Evolutionary conservation across 2,329 filamentous ascomycete genomes (phyloP).

Genomic region (Curvularia sp.): DNA sequence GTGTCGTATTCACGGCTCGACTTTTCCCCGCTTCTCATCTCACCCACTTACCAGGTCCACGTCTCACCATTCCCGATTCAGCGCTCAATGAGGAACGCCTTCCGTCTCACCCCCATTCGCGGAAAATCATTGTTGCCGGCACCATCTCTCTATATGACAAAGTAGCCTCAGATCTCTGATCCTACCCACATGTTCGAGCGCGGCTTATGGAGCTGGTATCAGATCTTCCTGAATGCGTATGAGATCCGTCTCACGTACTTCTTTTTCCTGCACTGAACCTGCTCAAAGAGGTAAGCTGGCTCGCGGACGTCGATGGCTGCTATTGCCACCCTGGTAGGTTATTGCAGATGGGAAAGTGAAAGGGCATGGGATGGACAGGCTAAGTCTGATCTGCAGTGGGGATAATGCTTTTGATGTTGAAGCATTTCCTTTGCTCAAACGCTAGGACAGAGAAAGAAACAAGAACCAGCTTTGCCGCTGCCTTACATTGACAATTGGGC

Average conservation of each 20-base stretch:
- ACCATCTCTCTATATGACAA: neutral
- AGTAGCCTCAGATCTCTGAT: constrained; percentile 9
- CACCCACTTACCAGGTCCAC: constrained; percentile 5
- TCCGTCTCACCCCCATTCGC: constrained; percentile 17
- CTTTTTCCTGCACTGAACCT: constrained; percentile 14
- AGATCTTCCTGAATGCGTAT: constrained; percentile 16
- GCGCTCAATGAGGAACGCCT: neutral
- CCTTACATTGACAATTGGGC: neutral
- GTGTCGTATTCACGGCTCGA: neutral
- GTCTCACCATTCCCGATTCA: constrained; percentile 17
- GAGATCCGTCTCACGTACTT: constrained; percentile 15
- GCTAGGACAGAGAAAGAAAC: neutral
- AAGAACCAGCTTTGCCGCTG: no score
- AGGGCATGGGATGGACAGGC: constrained; percentile 5
- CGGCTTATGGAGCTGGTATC: constrained; percentile 13
- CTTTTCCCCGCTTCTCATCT: constrained; percentile 1
- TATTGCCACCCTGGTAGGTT: constrained; percentile 32
- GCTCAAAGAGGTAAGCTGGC: constrained; percentile 21
- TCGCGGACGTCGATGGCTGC: constrained; percentile 25
- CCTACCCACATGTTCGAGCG: constrained; percentile 5
- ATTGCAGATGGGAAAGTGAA: constrained; percentile 15
- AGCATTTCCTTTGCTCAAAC: constrained; percentile 3
- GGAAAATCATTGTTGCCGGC: constrained; percentile 11
- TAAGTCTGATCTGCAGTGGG: constrained; percentile 8
- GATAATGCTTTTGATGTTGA: constrained; percentile 15